Base-by-base conservation (phyloP, 129 eudicot species). In the Sambucus nigra region DNA sequence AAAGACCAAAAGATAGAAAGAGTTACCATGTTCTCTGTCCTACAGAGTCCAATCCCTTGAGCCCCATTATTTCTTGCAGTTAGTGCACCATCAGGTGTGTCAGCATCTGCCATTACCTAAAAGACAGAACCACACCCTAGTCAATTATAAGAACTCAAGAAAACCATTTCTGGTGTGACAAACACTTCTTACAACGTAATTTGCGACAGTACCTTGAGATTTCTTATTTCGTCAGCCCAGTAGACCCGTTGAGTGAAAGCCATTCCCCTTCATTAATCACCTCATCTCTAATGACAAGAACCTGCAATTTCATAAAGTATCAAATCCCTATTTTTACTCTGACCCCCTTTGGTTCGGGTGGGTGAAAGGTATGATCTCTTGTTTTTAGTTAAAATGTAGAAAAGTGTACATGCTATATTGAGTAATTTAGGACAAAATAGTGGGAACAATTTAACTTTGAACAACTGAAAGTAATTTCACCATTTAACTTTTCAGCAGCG, bases 21-120 rank as follows among this genome's bases (percentile, higher is more conserved):
- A 55, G 39, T 68, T 80, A 82, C 99, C 99, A 91, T 91, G 77
- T 91, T 95, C 69, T 91, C 99, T 2, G 99, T 91, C 59, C 99
- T 80, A 66, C 95, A 85, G 71, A 91, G 91, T 15, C 99, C 99
- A 41, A 91, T 91, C 51, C 99, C 99, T 82, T 91, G 76, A 67
- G 99, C 99, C 40, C 99, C 99, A 69, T 91, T 91, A 38, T 82
- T 77, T 42, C 99, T 69, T 29, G 99, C 99, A 8, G 91, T 65
- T 54, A 81, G 72, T 46, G 99, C 99, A 66, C 86, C 99, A 31
- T 79, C 87, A 46, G 99, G 99, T 25, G 99, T 85, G 61, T 91
- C 99, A 25, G 95, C 99, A 72, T 91, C 86, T 16, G 99, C 99
- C 99, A 91, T 91, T 28, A 91, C 99, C 98, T 89, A 63, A n/a